Base-by-base conservation (phyloP, 78 protist genomes). In the Corallochytrium limacisporum region DNA sequence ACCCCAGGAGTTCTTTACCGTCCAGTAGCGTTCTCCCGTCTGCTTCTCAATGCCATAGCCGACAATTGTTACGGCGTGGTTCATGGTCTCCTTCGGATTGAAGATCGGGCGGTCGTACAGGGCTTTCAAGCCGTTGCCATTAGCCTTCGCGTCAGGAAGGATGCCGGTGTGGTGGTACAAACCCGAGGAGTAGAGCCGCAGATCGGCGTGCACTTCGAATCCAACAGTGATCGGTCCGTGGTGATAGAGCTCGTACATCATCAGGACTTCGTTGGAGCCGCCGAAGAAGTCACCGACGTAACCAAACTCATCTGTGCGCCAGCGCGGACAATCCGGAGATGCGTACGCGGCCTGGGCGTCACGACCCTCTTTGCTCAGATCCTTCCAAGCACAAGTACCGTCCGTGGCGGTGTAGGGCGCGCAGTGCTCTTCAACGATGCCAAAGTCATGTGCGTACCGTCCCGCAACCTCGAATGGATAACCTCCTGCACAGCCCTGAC, bases 401-500 rank as follows among this genome's bases (percentile, higher is more conserved):
- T 4, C 20, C 57, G 0, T 31, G 12, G 53, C 24, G 22, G 4
- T 62, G 0, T 62, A 62, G 2, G 68, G 38, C 42, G 16, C 18
- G 33, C 33, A 37, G n/a, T 6, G 18, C 33, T 62, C 68, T 16
- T 62, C 68, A 0, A 62, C 50, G 24, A 62, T 32, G 7, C 68
- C 68, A 10, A 33, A 62, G 1, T 62, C 68, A 4, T 62, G 22
- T 13, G 68, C 68, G 29, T 37, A 40, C 18, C 48, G 0, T 43
- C 16, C 68, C 9, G 50, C 68, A 37, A 35, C 26, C 9, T 39
- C 36, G 50, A 39, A 62, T 18, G 26, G 16, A 31, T 39, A 62
- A 13, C 68, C 68, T 24, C 68, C 68, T 15, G 22, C 49, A 38
- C 68, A 62, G 46, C 68, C 68, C 50, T 62, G 38, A n/a, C 28